phyloP scores from a whole-genome alignment of 1,139 yeast genomes.

The Geotrichum restrictum region DNA sequence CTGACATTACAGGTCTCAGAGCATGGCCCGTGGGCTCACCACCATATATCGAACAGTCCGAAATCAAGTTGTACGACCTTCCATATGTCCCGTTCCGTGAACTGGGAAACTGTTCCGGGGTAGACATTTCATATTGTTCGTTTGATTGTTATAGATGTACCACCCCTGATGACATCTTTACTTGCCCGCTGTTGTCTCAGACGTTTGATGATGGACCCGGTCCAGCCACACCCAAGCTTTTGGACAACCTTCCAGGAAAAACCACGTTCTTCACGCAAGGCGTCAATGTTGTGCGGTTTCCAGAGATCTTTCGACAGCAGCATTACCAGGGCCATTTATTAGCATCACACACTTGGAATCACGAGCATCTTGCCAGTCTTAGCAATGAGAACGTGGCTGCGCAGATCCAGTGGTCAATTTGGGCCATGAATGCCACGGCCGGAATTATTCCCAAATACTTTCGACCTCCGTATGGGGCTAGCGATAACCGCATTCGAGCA shows the following conservation, averaged over 20 bases:
- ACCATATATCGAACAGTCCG: slow-evolving; percentile 77
- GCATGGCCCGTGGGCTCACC: slow-evolving; percentile 85
- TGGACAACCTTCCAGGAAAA: slow-evolving; percentile 50
- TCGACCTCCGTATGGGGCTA: slow-evolving; percentile 94
- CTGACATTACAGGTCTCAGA: slow-evolving; percentile 82
- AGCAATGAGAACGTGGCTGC: slow-evolving; percentile 79
- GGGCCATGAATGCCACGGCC: slow-evolving; percentile 97
- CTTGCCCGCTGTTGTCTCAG: slow-evolving; percentile 70
- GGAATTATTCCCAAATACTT: slow-evolving; percentile 85
- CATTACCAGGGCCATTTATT: slow-evolving; percentile 65
- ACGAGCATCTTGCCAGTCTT: slow-evolving; percentile 72
- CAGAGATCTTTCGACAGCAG: slow-evolving; percentile 62
- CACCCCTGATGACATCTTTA: slow-evolving; percentile 68
- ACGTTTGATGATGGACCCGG: slow-evolving; percentile 97
- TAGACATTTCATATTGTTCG: slow-evolving; percentile 57
- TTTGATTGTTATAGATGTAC: slow-evolving; percentile 84
- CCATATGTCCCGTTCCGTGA: slow-evolving; percentile 46
- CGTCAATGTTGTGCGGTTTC: slow-evolving; percentile 67
- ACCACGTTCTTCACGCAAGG: slow-evolving; percentile 86
- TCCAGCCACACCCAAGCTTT: slow-evolving; percentile 57
- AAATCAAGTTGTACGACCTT: slow-evolving; percentile 58
- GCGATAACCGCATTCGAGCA: slow-evolving; percentile 77
- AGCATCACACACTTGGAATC: slow-evolving; percentile 93
- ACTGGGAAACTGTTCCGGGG: slow-evolving; percentile 57
- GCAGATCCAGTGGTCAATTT: slow-evolving; percentile 88